phyloP scores from a whole-genome alignment of 495 filamentous ascomycete species.

The Barbatosphaeria neglecta region DNA sequence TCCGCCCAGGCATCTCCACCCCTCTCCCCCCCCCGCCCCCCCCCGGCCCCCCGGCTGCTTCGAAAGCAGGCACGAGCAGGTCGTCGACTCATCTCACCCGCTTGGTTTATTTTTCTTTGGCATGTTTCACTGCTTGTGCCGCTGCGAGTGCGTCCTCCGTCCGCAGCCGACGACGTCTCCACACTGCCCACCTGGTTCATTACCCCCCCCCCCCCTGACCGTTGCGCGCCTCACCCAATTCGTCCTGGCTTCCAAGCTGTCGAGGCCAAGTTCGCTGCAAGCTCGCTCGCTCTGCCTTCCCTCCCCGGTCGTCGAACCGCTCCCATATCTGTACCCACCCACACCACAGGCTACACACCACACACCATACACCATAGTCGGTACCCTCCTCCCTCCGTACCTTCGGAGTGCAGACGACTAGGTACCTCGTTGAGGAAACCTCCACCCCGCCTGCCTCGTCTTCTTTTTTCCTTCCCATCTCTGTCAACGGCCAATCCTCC shows the following conservation, averaged over 20 bases:
- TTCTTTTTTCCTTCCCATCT: conserved; percentile 3
- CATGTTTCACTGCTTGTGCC: conserved; percentile 9
- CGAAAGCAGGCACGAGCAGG: too few relatives aligned
- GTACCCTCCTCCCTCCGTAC: not conserved
- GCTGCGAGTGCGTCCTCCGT: conserved; percentile 1
- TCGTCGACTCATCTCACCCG: conserved; percentile 12
- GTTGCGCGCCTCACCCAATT: too few relatives aligned
- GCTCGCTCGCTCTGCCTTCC: too few relatives aligned
- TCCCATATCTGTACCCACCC: too few relatives aligned
- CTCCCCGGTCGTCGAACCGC: too few relatives aligned
- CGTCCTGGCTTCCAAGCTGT: too few relatives aligned
- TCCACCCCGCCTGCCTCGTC: conserved; percentile 5
- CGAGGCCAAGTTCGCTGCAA: too few relatives aligned
- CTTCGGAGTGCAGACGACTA: not conserved
- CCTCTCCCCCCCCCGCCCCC: not conserved
- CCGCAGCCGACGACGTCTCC: conserved; percentile 7
- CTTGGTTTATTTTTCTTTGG: not conserved
- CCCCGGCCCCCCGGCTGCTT: conserved; percentile 7
- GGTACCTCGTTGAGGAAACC: not conserved
- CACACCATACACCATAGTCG: too few relatives aligned
- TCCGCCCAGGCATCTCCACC: too few relatives aligned
- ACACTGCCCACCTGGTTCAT: not conserved
- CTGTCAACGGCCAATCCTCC: conserved; percentile 9
- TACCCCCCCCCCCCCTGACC: not conserved
- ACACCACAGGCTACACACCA: too few relatives aligned